Evolutionary conservation across 495 filamentous ascomycete species (phyloP).

Genomic region (Cercophora samala): DNA sequence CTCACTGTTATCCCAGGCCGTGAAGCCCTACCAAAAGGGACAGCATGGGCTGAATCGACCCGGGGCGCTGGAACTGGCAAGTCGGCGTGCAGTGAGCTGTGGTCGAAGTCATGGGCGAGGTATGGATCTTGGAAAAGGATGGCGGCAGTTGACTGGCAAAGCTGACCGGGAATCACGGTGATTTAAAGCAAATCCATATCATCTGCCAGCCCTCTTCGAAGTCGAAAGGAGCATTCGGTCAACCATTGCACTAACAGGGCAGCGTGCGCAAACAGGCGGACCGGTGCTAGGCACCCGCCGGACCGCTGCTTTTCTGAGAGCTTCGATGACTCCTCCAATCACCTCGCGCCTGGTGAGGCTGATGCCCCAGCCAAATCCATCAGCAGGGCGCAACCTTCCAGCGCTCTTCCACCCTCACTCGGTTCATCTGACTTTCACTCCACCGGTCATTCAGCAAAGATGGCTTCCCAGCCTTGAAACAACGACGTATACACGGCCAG

Average conservation of each 20-base stretch:
- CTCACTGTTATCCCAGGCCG: slow-evolving; percentile 18
- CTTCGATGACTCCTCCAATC: slow-evolving; percentile 37
- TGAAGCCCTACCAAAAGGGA: slow-evolving; percentile 17
- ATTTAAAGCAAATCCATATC: slow-evolving; percentile 11
- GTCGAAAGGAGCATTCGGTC: slow-evolving; percentile 19
- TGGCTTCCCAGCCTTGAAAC: slow-evolving; percentile 19
- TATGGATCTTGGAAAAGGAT: neutral
- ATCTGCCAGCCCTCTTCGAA: slow-evolving; percentile 23
- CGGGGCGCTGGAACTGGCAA: slow-evolving; percentile 11
- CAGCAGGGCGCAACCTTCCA: slow-evolving; percentile 32
- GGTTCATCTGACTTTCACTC: slow-evolving; percentile 38
- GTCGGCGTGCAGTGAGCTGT: slow-evolving; percentile 12
- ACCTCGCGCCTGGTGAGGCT: slow-evolving; percentile 32
- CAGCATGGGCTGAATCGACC: slow-evolving; percentile 11
- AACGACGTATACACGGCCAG: slow-evolving; percentile 8
- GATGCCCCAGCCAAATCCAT: slow-evolving; percentile 26
- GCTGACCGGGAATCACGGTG: slow-evolving; percentile 18
- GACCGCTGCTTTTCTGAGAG: slow-evolving; percentile 26
- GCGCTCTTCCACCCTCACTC: slow-evolving; percentile 26
- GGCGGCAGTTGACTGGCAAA: neutral
- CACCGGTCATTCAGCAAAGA: slow-evolving; percentile 30
- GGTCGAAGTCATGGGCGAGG: neutral
- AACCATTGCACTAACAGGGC: slow-evolving; percentile 23
- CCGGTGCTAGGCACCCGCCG: slow-evolving; percentile 33
- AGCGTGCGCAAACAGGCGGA: slow-evolving; percentile 20